Base-by-base conservation (phyloP, 1,284 basidiomycete species). In the Gyrodon tennesseensis region DNA sequence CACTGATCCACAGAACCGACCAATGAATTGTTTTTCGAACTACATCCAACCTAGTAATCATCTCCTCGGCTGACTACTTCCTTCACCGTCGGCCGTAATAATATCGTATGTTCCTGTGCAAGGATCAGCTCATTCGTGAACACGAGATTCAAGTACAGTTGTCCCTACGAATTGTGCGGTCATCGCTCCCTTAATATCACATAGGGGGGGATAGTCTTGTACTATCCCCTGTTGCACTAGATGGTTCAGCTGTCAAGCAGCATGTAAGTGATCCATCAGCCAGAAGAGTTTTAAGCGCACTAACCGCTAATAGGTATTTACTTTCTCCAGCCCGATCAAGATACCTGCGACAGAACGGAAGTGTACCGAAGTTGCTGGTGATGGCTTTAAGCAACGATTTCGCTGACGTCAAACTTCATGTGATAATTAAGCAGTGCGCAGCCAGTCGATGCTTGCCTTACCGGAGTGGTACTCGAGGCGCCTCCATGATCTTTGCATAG, bases 271-370 rank as follows among this genome's bases (percentile, higher is more conserved):
- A 25, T 56, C 0, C 27, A 37, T 48, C 25, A 27, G 51, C 29
- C 8, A 19, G 8, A 21, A 37, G 25, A 31, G n/a, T 40, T 44
- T 40, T 21, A 37, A 60, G 57, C 44, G 41, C 52, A 81, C 91
- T 73, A 69, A 96, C 93, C 58, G 92, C 97, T 41, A 98, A 82
- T 43, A 98, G 81, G 75, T 99, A 98, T 78, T 92, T 94, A 80
- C 88, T 93, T 82, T 98, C 96, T n/a, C 97, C 97, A 5, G 84
- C 80, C 34, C 94, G 87, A 72, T 98, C 97, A 41, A 99, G 85
- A 77, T 99, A 99, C 63, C 97, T 83, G 67, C 96, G 84, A 77
- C 96, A 99, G 80, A 94, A 99, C 7, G 97, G 96, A 63, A 99
- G 79, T 7, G 95, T 96, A 54, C 94, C 96, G 78, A 99, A 99